Evolutionary conservation across 176 grass and related monocot species (phyloP).

Genomic region (Sorghum bicolor): DNA sequence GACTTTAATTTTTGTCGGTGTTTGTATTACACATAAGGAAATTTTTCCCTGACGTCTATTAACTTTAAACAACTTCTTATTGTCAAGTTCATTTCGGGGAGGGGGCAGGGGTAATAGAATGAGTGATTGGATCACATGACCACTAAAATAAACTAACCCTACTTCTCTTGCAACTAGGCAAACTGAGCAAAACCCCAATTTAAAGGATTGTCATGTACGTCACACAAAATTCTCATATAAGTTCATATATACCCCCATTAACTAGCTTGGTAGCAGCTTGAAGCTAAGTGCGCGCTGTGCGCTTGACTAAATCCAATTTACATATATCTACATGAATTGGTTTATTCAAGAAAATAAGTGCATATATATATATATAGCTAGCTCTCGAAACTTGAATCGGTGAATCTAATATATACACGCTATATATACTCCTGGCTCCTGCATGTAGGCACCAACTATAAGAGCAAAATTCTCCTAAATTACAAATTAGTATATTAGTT

Average conservation of each 20-base stretch:
- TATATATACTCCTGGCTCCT: not conserved
- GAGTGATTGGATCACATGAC: not conserved
- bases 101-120: not conserved
- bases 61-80: not conserved
- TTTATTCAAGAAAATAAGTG: not conserved
- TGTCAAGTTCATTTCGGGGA: not conserved
- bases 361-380: no score
- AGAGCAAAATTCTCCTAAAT: not conserved
- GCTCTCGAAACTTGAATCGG: not conserved
- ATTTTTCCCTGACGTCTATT: not conserved
- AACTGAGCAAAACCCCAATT: not conserved
- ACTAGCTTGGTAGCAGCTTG: not conserved
- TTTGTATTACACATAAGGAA: no score
- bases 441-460: not conserved
- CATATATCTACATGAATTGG: not conserved
- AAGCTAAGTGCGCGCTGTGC: not conserved
- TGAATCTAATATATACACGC: not conserved
- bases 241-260: slow-evolving; percentile 1
- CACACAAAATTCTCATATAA: not conserved
- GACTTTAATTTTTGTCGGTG: no score
- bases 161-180: not conserved
- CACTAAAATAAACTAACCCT: not conserved
- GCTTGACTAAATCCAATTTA: not conserved
- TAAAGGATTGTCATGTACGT: not conserved
- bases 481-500: not conserved